A percentile compares a stretch with the other conserved stretches of the same genome.
These are phyloP conservation scores for Fusarium tupiense DNA, from an alignment of 2,329 filamentous ascomycete species.

Conservation along the genomic window DNA sequence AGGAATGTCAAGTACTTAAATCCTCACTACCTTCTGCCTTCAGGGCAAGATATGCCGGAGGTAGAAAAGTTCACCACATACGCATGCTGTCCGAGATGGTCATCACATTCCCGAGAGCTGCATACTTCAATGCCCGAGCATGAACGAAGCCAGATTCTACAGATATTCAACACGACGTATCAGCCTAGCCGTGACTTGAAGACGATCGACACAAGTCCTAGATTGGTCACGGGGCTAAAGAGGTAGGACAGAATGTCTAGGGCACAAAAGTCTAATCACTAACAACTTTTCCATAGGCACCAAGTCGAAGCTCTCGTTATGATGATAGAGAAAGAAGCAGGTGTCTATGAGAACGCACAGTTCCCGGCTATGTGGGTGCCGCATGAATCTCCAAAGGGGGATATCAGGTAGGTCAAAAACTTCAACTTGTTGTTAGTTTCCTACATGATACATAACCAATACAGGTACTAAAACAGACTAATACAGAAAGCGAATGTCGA, in stretches of 20 bases:
- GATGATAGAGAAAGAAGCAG: constrained; percentile 7
- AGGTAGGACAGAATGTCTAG: not conserved
- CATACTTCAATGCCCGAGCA: not conserved
- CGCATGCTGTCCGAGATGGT: not conserved
- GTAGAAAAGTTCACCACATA: not conserved
- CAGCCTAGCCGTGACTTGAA: not conserved
- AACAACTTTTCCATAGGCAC: not conserved
- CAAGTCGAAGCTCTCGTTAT: not conserved
- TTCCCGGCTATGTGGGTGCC: constrained; percentile 1
- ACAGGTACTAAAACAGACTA: not conserved
- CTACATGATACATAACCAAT: not conserved
- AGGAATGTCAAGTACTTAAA: not conserved
- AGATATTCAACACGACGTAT: not conserved
- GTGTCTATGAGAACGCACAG: not conserved
- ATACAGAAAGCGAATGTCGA: no score
- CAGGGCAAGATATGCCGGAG: not conserved
- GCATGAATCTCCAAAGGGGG: not conserved
- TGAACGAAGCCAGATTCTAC: not conserved
- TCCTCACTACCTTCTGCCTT: not conserved
- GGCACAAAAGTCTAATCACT: not conserved
- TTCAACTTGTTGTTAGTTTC: not conserved
- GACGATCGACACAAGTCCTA: not conserved
- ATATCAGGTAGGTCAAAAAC: not conserved
- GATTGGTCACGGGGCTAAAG: not conserved
- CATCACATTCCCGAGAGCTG: not conserved